Percentiles rank a stretch among this genome's conserved stretches.
phyloP scores from a whole-genome alignment of 129 eudicot species.

The Centella asiatica region DNA sequence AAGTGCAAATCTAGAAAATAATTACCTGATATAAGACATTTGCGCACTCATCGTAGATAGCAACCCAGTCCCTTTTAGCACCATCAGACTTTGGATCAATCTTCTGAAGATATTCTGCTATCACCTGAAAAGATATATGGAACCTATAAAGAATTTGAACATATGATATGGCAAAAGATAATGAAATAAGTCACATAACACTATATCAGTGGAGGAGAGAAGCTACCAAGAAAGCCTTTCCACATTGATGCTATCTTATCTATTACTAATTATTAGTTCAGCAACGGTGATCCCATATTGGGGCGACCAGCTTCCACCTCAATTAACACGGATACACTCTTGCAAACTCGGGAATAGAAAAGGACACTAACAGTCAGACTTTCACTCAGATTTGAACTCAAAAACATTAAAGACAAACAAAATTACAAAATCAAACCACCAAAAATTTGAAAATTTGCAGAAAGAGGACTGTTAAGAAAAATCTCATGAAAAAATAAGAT shows the following conservation, averaged over 20 bases:
- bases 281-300: too few species aligned
- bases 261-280: too few species aligned
- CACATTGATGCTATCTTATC: neutral
- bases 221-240: neutral
- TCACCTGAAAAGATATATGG: slow-evolving; percentile 55
- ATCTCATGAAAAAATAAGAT: too few species aligned
- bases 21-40: slow-evolving; percentile 88
- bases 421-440: too few species aligned
- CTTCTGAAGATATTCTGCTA: slow-evolving; percentile 97
- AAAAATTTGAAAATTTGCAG: too few species aligned
- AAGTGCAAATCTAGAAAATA: slow-evolving; percentile 6
- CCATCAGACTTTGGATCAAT: slow-evolving; percentile 98
- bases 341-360: too few species aligned
- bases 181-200: neutral
- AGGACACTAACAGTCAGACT: too few species aligned
- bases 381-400: too few species aligned
- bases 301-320: too few species aligned
- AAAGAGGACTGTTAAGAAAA: too few species aligned
- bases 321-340: too few species aligned
- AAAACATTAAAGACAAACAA: too few species aligned
- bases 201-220: neutral
- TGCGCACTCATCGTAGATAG: slow-evolving; percentile 97
- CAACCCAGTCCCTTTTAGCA: slow-evolving; percentile 99
- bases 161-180: neutral
- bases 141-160: neutral